A percentile compares a stretch with the other conserved stretches of the same genome.
Conservation (phyloP, 2,329 filamentous ascomycete species). For the Xylaria digitata region DNA sequence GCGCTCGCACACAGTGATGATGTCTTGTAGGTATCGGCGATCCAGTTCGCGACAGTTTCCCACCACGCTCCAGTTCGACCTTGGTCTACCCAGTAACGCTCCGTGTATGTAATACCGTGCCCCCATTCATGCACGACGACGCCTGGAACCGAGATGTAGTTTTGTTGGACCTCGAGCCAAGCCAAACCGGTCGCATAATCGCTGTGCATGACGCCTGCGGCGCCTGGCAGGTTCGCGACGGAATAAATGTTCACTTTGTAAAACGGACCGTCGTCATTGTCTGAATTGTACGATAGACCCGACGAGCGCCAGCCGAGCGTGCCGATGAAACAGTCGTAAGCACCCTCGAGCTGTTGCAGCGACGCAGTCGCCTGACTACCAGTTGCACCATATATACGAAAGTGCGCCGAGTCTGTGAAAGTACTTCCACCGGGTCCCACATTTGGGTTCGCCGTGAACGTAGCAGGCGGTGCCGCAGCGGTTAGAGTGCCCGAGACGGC, state of each 20-base stretch:
- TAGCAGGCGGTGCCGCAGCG: constrained; percentile 43
- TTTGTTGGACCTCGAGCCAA: constrained; percentile 57
- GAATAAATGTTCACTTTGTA: constrained; percentile 62
- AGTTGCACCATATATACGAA: constrained; percentile 53
- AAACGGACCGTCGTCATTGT: constrained; percentile 53
- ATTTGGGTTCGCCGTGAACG: constrained; percentile 45
- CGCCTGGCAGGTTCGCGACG: constrained; percentile 52
- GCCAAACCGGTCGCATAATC: constrained; percentile 55
- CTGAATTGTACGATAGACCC: constrained; percentile 52
- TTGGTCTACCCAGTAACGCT: constrained; percentile 59
- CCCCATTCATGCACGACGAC: constrained; percentile 64
- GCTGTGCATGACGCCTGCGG: constrained; percentile 58
- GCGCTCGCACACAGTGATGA: constrained; percentile 57
- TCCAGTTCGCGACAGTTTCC: constrained; percentile 63
- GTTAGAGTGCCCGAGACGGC: constrained; percentile 15
- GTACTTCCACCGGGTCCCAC: constrained; percentile 49
- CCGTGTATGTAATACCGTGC: constrained; percentile 60
- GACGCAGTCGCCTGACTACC: constrained; percentile 48
- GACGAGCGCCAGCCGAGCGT: constrained; percentile 55
- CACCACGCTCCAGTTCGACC: constrained; percentile 61
- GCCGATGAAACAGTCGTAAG: constrained; percentile 56
- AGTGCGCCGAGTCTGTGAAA: constrained; percentile 54
- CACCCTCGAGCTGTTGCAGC: constrained; percentile 58
- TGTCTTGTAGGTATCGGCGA: constrained; percentile 61
- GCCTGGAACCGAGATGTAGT: constrained; percentile 53